Percentiles rank a stretch among this genome's conserved stretches.
Evolutionary conservation across 495 filamentous ascomycete species (phyloP).

Genomic region (Xylaria longipes): DNA sequence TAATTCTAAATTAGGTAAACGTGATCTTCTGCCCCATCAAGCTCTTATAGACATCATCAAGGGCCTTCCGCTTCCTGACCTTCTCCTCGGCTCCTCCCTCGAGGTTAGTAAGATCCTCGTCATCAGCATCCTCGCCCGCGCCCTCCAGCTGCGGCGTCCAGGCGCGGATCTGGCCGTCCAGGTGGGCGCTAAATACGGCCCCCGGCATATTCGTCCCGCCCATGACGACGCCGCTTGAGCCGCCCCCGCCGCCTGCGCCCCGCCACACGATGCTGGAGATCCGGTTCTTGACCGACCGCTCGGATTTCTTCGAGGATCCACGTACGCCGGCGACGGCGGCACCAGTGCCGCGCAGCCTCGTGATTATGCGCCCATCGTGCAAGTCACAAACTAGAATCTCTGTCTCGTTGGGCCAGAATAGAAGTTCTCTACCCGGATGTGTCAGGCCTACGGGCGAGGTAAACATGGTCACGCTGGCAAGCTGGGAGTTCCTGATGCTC

Average conservation of each 20-base stretch:
- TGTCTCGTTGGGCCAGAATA: conserved; percentile 78
- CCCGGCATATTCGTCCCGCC: conserved; percentile 53
- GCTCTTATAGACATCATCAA: conserved; percentile 63
- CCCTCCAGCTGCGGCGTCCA: conserved; percentile 63
- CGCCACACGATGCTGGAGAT: conserved; percentile 77
- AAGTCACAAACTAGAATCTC: conserved; percentile 81
- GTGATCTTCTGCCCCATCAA: conserved; percentile 62
- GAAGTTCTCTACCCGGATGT: conserved; percentile 60
- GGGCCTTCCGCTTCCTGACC: conserved; percentile 63
- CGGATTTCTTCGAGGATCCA: conserved; percentile 38
- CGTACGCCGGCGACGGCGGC: conserved; percentile 52
- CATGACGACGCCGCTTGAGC: conserved; percentile 47
- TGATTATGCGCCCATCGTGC: conserved; percentile 74
- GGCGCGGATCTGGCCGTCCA: conserved; percentile 63
- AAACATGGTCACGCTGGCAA: conserved; percentile 68
- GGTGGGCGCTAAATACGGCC: conserved; percentile 62
- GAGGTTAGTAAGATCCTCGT: conserved; percentile 41
- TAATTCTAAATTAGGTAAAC: conserved; percentile 42
- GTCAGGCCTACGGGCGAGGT: conserved; percentile 61
- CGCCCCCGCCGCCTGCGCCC: conserved; percentile 53
- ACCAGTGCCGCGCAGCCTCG: conserved; percentile 69
- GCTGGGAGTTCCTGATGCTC: conserved; percentile 70
- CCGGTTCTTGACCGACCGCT: conserved; percentile 58
- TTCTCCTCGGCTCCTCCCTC: conserved; percentile 43
- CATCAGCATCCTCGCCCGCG: conserved; percentile 52